Conservation (phyloP, 495 filamentous ascomycete species). For the Bombardia bombarda region DNA sequence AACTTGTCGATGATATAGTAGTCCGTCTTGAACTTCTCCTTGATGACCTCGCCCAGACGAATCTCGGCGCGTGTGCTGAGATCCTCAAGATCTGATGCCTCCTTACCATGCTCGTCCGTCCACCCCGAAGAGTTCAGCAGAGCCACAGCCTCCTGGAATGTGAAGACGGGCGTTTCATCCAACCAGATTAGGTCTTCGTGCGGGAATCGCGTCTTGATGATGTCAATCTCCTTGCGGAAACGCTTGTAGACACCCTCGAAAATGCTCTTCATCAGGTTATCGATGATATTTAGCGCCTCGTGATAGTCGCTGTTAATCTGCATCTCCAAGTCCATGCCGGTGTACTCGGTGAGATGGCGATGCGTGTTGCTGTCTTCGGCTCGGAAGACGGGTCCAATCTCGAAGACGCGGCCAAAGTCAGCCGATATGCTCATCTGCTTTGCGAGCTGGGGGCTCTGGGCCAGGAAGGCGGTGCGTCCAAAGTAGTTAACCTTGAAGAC, state of each 20-base stretch:
- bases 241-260: slow-evolving; percentile 69
- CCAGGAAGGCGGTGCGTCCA: slow-evolving; percentile 77
- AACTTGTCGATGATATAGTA: slow-evolving; percentile 97
- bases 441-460: slow-evolving; percentile 86
- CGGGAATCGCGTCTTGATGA: slow-evolving; percentile 53
- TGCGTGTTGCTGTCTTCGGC: slow-evolving; percentile 97
- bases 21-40: slow-evolving; percentile 79
- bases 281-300: slow-evolving; percentile 76
- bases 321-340: slow-evolving; percentile 93
- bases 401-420: slow-evolving; percentile 85
- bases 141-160: slow-evolving; percentile 69
- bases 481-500: slow-evolving; percentile 97
- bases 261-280: slow-evolving; percentile 79
- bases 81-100: slow-evolving; percentile 63
- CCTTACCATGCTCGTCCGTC: slow-evolving; percentile 65
- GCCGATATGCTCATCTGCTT: slow-evolving; percentile 94
- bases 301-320: slow-evolving; percentile 83
- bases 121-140: slow-evolving; percentile 78
- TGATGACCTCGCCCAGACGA: slow-evolving; percentile 72
- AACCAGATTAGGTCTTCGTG: slow-evolving; percentile 62
- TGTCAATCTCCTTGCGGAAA: slow-evolving; percentile 60
- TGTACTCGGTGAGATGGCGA: slow-evolving; percentile 92
- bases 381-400: slow-evolving; percentile 92
- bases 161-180: slow-evolving; percentile 71
- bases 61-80: slow-evolving; percentile 80